Percentiles rank a stretch among this genome's conserved stretches.
These are phyloP conservation scores for Colletotrichum sp. DNA, from an alignment of 2,329 filamentous ascomycete genomes.

Conservation along the genomic window DNA sequence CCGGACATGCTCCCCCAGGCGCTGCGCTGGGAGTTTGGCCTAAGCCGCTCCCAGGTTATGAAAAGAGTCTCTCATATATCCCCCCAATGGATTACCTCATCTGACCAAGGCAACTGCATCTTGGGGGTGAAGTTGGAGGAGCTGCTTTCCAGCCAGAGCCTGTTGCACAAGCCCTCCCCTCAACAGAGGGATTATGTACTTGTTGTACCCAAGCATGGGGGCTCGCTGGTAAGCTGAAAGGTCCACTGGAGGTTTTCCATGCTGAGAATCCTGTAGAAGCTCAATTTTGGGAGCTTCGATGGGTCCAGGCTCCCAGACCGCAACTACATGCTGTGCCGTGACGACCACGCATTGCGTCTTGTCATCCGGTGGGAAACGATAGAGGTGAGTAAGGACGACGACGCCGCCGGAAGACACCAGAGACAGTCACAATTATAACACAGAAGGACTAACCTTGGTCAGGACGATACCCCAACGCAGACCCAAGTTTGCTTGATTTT, in stretches of 20 bases:
- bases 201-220: neutral
- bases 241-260: neutral
- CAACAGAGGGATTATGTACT: neutral
- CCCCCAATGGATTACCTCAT: neutral
- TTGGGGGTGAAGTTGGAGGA: neutral
- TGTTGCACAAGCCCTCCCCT: neutral
- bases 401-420: neutral
- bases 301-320: neutral
- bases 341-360: neutral
- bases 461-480: neutral
- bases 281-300: neutral
- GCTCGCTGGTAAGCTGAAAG: neutral
- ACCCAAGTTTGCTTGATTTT: neutral
- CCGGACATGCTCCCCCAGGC: neutral
- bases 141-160: neutral
- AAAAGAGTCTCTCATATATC: neutral
- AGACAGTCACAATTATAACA: neutral
- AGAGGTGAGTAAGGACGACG: neutral
- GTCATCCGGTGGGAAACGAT: neutral
- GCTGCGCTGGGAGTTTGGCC: neutral
- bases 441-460: neutral
- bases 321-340: neutral
- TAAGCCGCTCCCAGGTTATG: neutral
- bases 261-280: neutral
- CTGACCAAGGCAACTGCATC: neutral